Evolutionary conservation across 495 filamentous ascomycete genomes (phyloP), one percentile per base, ranked within the genome.

Genomic region (Lindgomyces ingoldianus): DNA sequence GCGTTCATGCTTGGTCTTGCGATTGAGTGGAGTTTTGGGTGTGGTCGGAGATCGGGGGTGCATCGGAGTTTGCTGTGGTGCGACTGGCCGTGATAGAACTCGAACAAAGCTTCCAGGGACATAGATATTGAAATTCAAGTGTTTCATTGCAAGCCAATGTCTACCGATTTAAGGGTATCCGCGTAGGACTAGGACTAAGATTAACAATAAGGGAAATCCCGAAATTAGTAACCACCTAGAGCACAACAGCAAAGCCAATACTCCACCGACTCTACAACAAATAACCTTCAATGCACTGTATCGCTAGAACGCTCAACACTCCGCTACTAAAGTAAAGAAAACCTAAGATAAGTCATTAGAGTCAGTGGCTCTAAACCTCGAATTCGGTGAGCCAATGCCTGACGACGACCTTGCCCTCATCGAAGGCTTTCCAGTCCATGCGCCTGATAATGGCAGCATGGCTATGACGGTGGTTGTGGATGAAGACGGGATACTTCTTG

Each of bases 401-500:
- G 48, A 93, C 76, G 29, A 96, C 91, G 26, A 89, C 73, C 70
- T 81, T 83, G 2, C 93, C 94, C 75, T 97, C 93, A 3, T 79
- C 77, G 66, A 89, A 94, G 8, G 72, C 77, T 57, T 78, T 72
- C 72, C 83, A 84, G 18, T 84, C 78, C 62, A 72, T 81, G 55
- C 94, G 81, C 27, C 93, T 84, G 69, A 98, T 89, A 54, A 98
- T 96, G 1, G 93, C 93, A 0, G 93, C 94, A 73, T 98, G 94
- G 48, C 81, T 89, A 70, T 96, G 92, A 29, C 80, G 73, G 44
- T 83, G 82, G 1, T 91, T 87, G 49, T 95, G 91, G 42, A 98
- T 97, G 76, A 89, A 86, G 3, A 96, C 90, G 0, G 85, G 87
- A 75, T 89, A 93, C 75, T 94, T 97, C 19, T 81, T 82, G 77